These are phyloP conservation scores for Claviceps pusilla DNA, from an alignment of 2,329 filamentous ascomycete species.

Conservation along the genomic window DNA sequence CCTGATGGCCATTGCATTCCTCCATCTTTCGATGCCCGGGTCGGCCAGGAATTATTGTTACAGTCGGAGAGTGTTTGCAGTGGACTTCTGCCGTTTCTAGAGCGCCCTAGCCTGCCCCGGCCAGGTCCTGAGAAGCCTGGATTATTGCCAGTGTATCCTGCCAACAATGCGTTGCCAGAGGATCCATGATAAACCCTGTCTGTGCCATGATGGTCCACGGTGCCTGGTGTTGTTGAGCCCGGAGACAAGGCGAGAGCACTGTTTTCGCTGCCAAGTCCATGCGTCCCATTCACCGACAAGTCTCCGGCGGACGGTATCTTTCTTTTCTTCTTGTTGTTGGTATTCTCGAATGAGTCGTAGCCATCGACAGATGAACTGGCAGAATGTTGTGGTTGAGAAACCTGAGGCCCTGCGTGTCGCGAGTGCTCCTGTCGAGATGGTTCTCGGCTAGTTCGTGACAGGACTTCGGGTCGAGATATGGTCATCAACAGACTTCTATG, in stretches of 20 bases:
- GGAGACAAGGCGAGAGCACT: constrained; percentile 19
- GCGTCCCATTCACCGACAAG: constrained; percentile 31
- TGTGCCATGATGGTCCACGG: constrained; percentile 17
- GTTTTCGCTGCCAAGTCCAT: constrained; percentile 25
- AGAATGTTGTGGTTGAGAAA: constrained; percentile 42
- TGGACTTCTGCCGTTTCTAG: constrained; percentile 45
- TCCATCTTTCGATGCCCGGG: constrained; percentile 30
- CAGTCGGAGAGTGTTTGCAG: constrained; percentile 45
- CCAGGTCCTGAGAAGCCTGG: constrained; percentile 69
- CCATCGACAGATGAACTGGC: constrained; percentile 63
- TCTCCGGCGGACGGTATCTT: constrained; percentile 88
- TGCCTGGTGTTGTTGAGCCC: constrained; percentile 9
- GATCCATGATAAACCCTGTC: constrained; percentile 12
- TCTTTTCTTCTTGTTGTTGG: constrained; percentile 97
- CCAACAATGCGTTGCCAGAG: constrained; percentile 18
- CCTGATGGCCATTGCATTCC: constrained; percentile 30
- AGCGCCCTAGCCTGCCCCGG: constrained; percentile 66
- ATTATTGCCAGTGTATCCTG: constrained; percentile 35
- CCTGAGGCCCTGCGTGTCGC: constrained; percentile 28
- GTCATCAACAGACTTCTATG: constrained; percentile 24
- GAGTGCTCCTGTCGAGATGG: constrained; percentile 29
- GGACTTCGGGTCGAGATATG: constrained; percentile 31
- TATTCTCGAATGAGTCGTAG: constrained; percentile 96
- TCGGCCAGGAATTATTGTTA: constrained; percentile 40
- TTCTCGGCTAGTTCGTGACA: constrained; percentile 27